Base-by-base conservation (phyloP, 129 eudicot species). In the Ambrosia artemisiifolia region DNA sequence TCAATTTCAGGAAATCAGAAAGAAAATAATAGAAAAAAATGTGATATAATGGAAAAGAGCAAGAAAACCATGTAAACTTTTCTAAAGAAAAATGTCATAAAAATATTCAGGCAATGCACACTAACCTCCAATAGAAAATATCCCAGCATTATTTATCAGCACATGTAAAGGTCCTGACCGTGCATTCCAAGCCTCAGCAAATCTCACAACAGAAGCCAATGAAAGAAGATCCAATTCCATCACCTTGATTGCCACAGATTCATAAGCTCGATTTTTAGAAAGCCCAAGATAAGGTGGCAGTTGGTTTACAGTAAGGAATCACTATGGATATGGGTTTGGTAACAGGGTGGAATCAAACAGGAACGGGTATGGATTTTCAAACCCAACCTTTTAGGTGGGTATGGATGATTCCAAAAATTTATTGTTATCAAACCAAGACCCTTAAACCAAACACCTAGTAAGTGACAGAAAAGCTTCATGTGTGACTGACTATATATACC, bases 131-230 rank as follows among this genome's bases (percentile, higher is more conserved):
- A 94, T 87, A 24, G 95, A 84, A 85, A 90, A 94, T 63, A 94
- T 94, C 63, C 98, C 98, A 0, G 98, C 98, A 35, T 94, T 94
- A 49, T 94, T 90, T 47, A 94, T 94, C 81, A 94, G 88, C 72
- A 80, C 98, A 70, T 90, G 87, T 74, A 90, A 76, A 71, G 96
- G 98, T 63, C 83, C 92, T 67, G 78, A 75, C 38, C 95, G 96
- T 70, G 96, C 85, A 90, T 94, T 94, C 95, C 92, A 94, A 64
- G 91, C 85, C 77, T 88, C 88, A 7, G 98, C 76, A 74, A 94
- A 94, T 65, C 81, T 86, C 38, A 69, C 95, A 74, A 94, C 96
- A 69, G 98, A 94, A n/a, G 81, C 88, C 84, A 94, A 79, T 40
- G 96, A 94, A 62, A 94, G 91, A 78, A 94, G 95, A 80, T 94